Base-by-base conservation (phyloP, 371 early-diverging fungal genomes). In the Apophysomyces trapeziformis region DNA sequence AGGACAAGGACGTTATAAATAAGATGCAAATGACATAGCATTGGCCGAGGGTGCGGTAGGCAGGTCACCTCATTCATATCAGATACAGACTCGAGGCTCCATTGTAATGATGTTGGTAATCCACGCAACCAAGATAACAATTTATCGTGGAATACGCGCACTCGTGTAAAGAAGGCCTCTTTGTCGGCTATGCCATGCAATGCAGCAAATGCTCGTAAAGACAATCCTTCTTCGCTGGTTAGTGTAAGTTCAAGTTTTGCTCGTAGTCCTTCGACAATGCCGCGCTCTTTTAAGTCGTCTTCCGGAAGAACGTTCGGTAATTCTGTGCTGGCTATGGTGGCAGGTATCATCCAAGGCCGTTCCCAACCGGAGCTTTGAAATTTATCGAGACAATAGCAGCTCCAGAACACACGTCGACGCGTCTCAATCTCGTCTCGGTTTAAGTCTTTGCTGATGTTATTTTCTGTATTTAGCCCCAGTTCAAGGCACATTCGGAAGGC, bases 401-500 rank as follows among this genome's bases (percentile, higher is more conserved):
- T 61, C 76, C 76, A 76, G 36, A 68, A 67, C 11, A 76, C 64
- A 7, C 75, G 69, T 44, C 70, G 65, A 11, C 73, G 64, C 16
- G 73, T 21, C 38, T 72, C 76, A 7, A 68, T 56, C 13, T 76
- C 73, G 6, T 61, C 59, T 13, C 26, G n/a, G 7, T 39, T 21
- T 6, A 70, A 39, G 0, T 67, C 57, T 26, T 65, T 67, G 63
- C 62, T 58, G 56, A 67, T 45, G 13, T 61, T 61, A 5, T 35
- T 38, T 37, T 67, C 54, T 50, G 54, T 50, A 44, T 66, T 39
- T 12, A 76, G 50, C 9, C 76, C 76, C 5, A 76, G 68, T 44
- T 73, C 82, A 38, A 79, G 60, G 36, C 76, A 75, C 82, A 82
- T 82, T 18, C 82, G 77, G n/a, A 69, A 70, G 9, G 77, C 79